phyloP scores from a whole-genome alignment of 495 filamentous ascomycete genomes.

The Tuber calosporum region DNA sequence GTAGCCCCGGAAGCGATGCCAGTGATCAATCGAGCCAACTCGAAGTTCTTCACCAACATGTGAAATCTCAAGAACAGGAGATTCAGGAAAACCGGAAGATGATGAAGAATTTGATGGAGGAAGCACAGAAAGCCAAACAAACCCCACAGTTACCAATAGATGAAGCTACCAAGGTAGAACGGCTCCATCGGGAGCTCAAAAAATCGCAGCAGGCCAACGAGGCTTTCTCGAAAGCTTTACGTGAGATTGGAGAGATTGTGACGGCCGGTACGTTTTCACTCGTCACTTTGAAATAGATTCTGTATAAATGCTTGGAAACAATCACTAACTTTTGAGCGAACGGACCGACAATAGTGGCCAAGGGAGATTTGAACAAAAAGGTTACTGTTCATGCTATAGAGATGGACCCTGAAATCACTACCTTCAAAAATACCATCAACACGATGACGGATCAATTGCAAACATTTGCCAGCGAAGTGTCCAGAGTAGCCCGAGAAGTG shows the following conservation, averaged over 20 bases:
- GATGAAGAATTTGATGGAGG: slow-evolving; percentile 51
- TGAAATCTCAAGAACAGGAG: slow-evolving; percentile 50
- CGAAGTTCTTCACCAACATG: slow-evolving; percentile 47
- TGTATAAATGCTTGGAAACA: neutral
- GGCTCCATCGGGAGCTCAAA: slow-evolving; percentile 80
- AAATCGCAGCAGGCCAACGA: slow-evolving; percentile 98
- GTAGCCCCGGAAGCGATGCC: slow-evolving; percentile 36
- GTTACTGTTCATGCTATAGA: slow-evolving; percentile 92
- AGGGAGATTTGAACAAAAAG: slow-evolving; percentile 95
- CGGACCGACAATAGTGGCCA: slow-evolving; percentile 60
- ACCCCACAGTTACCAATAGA: slow-evolving; percentile 54
- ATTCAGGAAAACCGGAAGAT: slow-evolving; percentile 43
- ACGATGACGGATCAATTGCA: slow-evolving; percentile 99
- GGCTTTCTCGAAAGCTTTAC: slow-evolving; percentile 92
- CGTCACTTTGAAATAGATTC: neutral
- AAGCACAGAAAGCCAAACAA: slow-evolving; percentile 55
- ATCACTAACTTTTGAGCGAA: slow-evolving; percentile 2
- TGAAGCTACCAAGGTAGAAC: slow-evolving; percentile 52
- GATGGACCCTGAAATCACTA: slow-evolving; percentile 99
- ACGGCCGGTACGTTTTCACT: slow-evolving; percentile 39
- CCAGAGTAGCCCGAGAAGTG: slow-evolving; percentile 90
- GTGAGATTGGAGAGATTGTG: slow-evolving; percentile 87
- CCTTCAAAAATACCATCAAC: slow-evolving; percentile 95
- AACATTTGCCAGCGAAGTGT: slow-evolving; percentile 95
- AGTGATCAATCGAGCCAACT: slow-evolving; percentile 45